Conservation (phyloP, 2,329 filamentous ascomycete genomes). For the Magnaporthiopsis poae region DNA sequence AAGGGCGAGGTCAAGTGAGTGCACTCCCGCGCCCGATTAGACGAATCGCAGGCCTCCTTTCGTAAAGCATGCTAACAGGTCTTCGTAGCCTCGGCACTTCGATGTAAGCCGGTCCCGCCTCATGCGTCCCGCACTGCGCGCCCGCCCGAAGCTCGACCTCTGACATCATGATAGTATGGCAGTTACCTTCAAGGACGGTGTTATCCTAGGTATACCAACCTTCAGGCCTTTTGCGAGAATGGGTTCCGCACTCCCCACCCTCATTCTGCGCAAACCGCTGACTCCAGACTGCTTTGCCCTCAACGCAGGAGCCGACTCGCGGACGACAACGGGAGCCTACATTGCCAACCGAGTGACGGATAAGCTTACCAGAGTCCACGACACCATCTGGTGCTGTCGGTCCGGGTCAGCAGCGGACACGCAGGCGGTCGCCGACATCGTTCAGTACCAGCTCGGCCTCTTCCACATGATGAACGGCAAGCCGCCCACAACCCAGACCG, state of each 20-base stretch:
- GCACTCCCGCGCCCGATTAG: not conserved
- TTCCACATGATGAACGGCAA: slow-evolving; percentile 86
- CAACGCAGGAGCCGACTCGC: slow-evolving; percentile 70
- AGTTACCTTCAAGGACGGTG: slow-evolving; percentile 95
- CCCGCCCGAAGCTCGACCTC: not conserved
- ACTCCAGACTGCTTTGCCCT: not conserved
- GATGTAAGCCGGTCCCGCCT: slow-evolving; percentile 52
- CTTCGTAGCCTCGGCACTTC: slow-evolving; percentile 76
- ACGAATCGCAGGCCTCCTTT: not conserved
- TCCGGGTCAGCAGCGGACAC: slow-evolving; percentile 96
- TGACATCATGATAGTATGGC: slow-evolving; percentile 67
- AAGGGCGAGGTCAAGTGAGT: slow-evolving; percentile 96
- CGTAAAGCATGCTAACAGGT: slow-evolving; percentile 21
- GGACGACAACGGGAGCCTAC: slow-evolving; percentile 94
- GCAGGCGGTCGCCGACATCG: slow-evolving; percentile 94
- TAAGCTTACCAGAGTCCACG: slow-evolving; percentile 95
- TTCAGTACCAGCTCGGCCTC: slow-evolving; percentile 89
- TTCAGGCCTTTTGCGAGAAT: too few species aligned
- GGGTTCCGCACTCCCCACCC: not conserved
- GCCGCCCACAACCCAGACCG: slow-evolving; percentile 85
- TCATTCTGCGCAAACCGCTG: not conserved
- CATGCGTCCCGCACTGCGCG: slow-evolving; percentile 6
- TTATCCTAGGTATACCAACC: slow-evolving; percentile 63
- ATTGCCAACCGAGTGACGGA: slow-evolving; percentile 98
- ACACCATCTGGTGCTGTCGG: slow-evolving; percentile 99